Base-by-base conservation (phyloP, 805 yeast genomes). In the Lipomyces orientalis region DNA sequence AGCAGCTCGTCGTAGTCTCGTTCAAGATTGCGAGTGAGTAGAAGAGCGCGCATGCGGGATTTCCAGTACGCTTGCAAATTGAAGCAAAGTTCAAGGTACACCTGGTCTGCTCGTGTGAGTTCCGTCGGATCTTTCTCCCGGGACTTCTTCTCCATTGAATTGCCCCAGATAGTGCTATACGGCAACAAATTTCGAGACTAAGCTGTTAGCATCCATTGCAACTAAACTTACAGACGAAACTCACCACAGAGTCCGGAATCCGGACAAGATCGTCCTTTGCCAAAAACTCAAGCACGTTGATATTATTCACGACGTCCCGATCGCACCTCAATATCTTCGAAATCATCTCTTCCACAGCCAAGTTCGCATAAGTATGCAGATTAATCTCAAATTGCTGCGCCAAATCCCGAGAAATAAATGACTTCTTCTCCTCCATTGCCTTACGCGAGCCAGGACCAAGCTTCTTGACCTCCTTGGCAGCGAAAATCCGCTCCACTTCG, bases 361-460 rank as follows among this genome's bases (percentile, higher is more conserved):
- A 71, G 54, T 81, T 81, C 4, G 91, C 83, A 78, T 87, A 91
- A 80, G 87, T 84, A 76, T 95, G 98, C 62, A 95, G 82, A 76
- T 94, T 93, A 75, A 95, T 95, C 52, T 97, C 97, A 81, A 95
- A 93, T 74, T 92, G 98, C 76, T 95, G 99, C 0, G 97, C 91
- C 57, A 93, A 80, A 74, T 94, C 98, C 68, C 96, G 83, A 0
- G 97, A 85, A 61, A 95, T 82, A 69, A 89, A 89, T 0, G 93
- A 82, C 0, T 90, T 78, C 74, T 90, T 90, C 54, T 83, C 82
- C 54, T 80, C 81, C 60, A 83, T 85, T 19, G 79, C 80, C 78
- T 84, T 84, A 68, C 79, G 81, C 25, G 83, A 76, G 0, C 82
- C 80, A 34, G 76, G 76, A 63, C 76, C 73, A 61, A 85, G 77